A percentile compares a stretch with the other conserved stretches of the same genome.
Conservation (phyloP, 306 rosid genomes). For the Cicer cuneatum region DNA sequence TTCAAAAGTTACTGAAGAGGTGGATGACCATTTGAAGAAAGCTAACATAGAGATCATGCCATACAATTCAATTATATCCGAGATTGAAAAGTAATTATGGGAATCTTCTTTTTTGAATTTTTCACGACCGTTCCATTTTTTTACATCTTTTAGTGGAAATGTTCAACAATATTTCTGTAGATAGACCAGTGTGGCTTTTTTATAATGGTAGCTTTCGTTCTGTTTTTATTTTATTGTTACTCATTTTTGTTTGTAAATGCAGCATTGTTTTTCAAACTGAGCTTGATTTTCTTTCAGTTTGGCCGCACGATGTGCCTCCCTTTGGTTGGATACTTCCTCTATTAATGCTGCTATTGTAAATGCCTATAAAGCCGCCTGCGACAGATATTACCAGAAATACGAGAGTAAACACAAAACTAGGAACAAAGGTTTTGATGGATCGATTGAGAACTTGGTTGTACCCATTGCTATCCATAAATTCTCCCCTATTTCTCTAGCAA, state of each 20-base stretch:
- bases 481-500: conserved; percentile 79
- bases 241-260: conserved; percentile 16
- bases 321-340: conserved; percentile 91
- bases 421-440: conserved; percentile 48
- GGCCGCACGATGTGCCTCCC: conserved; percentile 67
- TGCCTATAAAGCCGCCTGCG: conserved; percentile 73
- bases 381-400: conserved; percentile 53
- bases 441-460: conserved; percentile 52
- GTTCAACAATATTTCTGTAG: conserved; percentile 24
- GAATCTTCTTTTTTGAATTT: not conserved
- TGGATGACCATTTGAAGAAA: conserved; percentile 80
- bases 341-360: conserved; percentile 88
- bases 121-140: conserved; percentile 14
- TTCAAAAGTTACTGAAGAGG: conserved; percentile 75
- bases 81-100: conserved; percentile 68
- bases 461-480: conserved; percentile 59
- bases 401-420: conserved; percentile 55
- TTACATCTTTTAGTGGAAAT: conserved; percentile 13
- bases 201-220: conserved; percentile 27
- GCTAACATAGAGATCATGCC: conserved; percentile 76
- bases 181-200: conserved; percentile 10
- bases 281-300: conserved; percentile 60
- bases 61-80: conserved; percentile 79
- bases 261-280: conserved; percentile 35
- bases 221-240: conserved; percentile 6